These are phyloP conservation scores for Auriscalpium orientale DNA, from an alignment of 768 basidiomycete species.

Conservation along the genomic window DNA sequence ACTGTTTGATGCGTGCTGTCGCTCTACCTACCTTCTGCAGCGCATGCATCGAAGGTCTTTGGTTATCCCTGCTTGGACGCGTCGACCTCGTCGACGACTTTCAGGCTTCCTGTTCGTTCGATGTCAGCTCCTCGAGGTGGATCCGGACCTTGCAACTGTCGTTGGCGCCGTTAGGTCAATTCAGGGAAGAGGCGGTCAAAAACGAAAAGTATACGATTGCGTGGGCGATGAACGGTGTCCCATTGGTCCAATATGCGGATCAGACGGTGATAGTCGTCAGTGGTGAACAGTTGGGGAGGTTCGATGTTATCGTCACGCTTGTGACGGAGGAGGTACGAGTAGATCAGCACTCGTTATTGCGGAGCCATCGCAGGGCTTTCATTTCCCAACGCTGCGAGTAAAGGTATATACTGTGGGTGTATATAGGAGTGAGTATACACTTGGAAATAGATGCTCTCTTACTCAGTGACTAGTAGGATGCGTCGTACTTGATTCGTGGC, in stretches of 20 bases:
- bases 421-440: too few relatives aligned
- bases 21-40: slow-evolving; percentile 67
- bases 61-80: slow-evolving; percentile 54
- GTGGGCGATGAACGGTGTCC: slow-evolving; percentile 45
- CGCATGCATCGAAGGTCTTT: slow-evolving; percentile 67
- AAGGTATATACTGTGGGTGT: too few relatives aligned
- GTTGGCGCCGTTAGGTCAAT: slow-evolving; percentile 57
- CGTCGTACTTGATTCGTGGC: too few relatives aligned
- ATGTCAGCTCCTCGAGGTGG: slow-evolving; percentile 13
- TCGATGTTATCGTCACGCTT: slow-evolving; percentile 42
- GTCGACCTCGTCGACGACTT: slow-evolving; percentile 52
- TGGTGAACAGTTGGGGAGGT: slow-evolving; percentile 34
- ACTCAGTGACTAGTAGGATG: too few relatives aligned
- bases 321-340: slow-evolving; percentile 49
- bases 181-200: slow-evolving; percentile 26
- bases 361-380: too few relatives aligned
- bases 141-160: slow-evolving; percentile 35
- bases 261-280: slow-evolving; percentile 34
- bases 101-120: not conserved
- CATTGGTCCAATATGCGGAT: slow-evolving; percentile 41
- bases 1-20: slow-evolving; percentile 75
- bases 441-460: too few relatives aligned
- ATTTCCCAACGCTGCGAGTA: too few relatives aligned
- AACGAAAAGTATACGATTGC: slow-evolving; percentile 47
- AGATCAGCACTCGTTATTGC: slow-evolving; percentile 22